Evolutionary conservation across 1,284 basidiomycete species (phyloP).

Genomic region (Somion occarium): DNA sequence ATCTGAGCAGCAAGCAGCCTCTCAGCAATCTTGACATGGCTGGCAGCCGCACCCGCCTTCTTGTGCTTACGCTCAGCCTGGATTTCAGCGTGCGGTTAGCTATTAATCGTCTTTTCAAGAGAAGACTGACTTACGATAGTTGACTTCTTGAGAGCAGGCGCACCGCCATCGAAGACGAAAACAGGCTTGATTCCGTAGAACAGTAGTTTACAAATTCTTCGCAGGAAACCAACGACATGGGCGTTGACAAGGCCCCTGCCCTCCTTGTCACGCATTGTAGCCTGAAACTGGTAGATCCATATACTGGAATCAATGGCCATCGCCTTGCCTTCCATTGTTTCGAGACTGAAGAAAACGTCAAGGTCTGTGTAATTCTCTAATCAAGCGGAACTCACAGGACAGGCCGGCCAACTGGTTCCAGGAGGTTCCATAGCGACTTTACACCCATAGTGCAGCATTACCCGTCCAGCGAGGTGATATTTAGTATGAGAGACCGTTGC

Average conservation of each 20-base stretch:
- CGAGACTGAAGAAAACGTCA: slow-evolving; percentile 73
- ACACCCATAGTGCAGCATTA: slow-evolving; percentile 70
- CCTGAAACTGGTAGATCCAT: slow-evolving; percentile 99
- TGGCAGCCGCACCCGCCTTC: slow-evolving; percentile 83
- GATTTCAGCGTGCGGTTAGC: background rate
- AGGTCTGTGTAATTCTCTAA: slow-evolving; percentile 8
- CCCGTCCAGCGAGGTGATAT: too few species aligned
- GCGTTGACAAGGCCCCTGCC: slow-evolving; percentile 90
- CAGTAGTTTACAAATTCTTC: slow-evolving; percentile 90
- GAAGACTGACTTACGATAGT: slow-evolving; percentile 73
- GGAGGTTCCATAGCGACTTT: slow-evolving; percentile 90
- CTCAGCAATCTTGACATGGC: slow-evolving; percentile 83
- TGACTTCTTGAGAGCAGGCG: slow-evolving; percentile 80
- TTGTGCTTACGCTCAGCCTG: slow-evolving; percentile 84
- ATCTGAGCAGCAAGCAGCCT: slow-evolving; percentile 92
- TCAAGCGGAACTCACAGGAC: slow-evolving; percentile 57
- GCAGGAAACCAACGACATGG: slow-evolving; percentile 91
- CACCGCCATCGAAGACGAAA: slow-evolving; percentile 96
- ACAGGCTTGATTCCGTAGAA: slow-evolving; percentile 97
- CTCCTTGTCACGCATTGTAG: slow-evolving; percentile 98
- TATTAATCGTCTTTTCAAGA: background rate
- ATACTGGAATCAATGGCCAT: slow-evolving; percentile 98
- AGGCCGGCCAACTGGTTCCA: slow-evolving; percentile 85
- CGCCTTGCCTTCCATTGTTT: slow-evolving; percentile 86
- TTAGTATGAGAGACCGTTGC: too few species aligned